These are phyloP conservation scores for Extremus antarcticus DNA, from an alignment of 495 filamentous ascomycete species.

Conservation along the genomic window DNA sequence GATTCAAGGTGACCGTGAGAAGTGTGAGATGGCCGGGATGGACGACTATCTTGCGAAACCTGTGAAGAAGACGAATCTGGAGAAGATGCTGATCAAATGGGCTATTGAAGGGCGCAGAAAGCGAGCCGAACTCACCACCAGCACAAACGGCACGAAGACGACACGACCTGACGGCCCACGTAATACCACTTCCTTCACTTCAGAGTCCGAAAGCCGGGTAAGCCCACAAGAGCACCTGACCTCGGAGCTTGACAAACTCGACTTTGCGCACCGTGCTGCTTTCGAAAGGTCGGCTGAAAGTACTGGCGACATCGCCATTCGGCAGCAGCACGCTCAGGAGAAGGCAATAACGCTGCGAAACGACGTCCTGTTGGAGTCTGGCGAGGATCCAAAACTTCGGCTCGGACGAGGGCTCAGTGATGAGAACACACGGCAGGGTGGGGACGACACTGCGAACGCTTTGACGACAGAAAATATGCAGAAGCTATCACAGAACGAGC, in stretches of 20 bases:
- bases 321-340: slow-evolving; percentile 34
- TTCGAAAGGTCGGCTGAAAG: slow-evolving; percentile 21
- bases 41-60: slow-evolving; percentile 78
- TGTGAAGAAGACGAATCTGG: slow-evolving; percentile 54
- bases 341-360: slow-evolving; percentile 37
- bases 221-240: slow-evolving; percentile 10
- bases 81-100: slow-evolving; percentile 55
- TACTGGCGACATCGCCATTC: slow-evolving; percentile 21
- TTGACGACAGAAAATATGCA: slow-evolving; percentile 17
- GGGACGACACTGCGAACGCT: neutral
- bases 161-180: slow-evolving; percentile 1
- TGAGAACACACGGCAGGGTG: neutral
- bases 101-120: slow-evolving; percentile 28
- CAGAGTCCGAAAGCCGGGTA: neutral
- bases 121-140: slow-evolving; percentile 1
- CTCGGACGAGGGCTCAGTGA: slow-evolving; percentile 1
- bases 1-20: slow-evolving; percentile 71
- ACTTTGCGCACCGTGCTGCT: slow-evolving; percentile 14
- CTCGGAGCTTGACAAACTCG: slow-evolving; percentile 16
- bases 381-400: slow-evolving; percentile 18
- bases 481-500: neutral
- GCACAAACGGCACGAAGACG: neutral
- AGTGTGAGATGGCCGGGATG: slow-evolving; percentile 68
- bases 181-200: slow-evolving; percentile 5
- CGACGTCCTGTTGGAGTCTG: slow-evolving; percentile 36